phyloP scores from a whole-genome alignment of 768 basidiomycete genomes.

The Psilocybe subaeruginosa region DNA sequence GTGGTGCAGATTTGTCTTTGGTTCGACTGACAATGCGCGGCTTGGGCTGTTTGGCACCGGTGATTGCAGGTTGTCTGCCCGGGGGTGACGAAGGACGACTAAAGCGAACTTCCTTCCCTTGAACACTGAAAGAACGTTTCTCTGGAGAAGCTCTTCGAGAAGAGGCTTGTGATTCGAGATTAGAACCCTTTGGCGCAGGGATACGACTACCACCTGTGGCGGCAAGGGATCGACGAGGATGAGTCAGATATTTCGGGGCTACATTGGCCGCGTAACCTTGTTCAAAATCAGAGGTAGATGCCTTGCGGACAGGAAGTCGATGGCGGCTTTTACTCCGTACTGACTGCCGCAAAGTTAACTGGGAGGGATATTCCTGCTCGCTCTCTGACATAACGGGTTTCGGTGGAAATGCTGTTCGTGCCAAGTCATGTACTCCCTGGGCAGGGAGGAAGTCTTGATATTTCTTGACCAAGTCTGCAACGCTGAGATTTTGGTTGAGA shows the following conservation, averaged over 20 bases:
- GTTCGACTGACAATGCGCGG: slow-evolving; percentile 38
- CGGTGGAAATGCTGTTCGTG: slow-evolving; percentile 71
- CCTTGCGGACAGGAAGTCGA: slow-evolving; percentile 50
- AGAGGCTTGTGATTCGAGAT: slow-evolving; percentile 58
- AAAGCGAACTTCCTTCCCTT: slow-evolving; percentile 44
- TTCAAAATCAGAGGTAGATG: slow-evolving; percentile 85
- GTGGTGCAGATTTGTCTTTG: slow-evolving; percentile 46
- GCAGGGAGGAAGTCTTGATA: slow-evolving; percentile 80
- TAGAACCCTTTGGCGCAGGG: slow-evolving; percentile 51
- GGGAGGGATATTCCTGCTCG: slow-evolving; percentile 64
- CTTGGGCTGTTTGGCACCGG: slow-evolving; percentile 38
- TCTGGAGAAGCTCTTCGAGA: slow-evolving; percentile 78
- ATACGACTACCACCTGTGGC: slow-evolving; percentile 47
- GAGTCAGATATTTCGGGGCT: slow-evolving; percentile 73
- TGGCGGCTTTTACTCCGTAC: slow-evolving; percentile 55
- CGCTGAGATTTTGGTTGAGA: slow-evolving; percentile 57
- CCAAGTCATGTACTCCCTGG: slow-evolving; percentile 71
- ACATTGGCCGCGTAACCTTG: slow-evolving; percentile 93
- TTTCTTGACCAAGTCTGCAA: slow-evolving; percentile 84
- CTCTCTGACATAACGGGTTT: slow-evolving; percentile 72
- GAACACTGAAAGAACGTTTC: slow-evolving; percentile 48
- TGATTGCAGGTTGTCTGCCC: slow-evolving; percentile 31
- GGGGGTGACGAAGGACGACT: slow-evolving; percentile 51
- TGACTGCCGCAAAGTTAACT: slow-evolving; percentile 35
- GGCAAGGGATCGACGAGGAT: slow-evolving; percentile 47